phyloP scores from a whole-genome alignment of 2,329 filamentous ascomycete genomes.

The Ophioceras dolichostomum region DNA sequence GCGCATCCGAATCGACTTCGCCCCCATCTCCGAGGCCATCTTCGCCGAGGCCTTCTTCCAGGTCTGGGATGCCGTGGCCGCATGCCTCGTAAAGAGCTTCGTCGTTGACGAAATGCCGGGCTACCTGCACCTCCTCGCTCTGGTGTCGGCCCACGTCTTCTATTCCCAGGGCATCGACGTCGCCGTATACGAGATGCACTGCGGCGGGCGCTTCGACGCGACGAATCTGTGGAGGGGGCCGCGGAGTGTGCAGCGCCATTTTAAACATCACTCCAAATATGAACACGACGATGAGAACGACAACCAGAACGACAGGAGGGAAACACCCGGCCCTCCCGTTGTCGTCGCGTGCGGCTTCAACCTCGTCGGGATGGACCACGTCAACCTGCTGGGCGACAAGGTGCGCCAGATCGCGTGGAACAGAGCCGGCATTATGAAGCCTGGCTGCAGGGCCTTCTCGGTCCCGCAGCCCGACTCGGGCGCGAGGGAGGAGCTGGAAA shows the following conservation, averaged over 20 bases:
- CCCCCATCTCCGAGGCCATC: not conserved
- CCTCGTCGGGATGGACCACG: constrained; percentile 58
- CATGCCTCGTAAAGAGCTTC: not conserved
- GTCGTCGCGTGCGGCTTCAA: constrained; percentile 50
- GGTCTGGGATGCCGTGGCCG: not conserved
- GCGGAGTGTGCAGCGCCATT: no score
- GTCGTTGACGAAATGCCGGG: constrained; percentile 2
- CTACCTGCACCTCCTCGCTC: constrained; percentile 1
- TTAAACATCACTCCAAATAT: no score
- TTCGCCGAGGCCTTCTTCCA: constrained; percentile 2
- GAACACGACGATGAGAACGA: no score
- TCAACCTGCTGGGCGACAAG: constrained; percentile 47
- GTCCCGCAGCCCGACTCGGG: not conserved
- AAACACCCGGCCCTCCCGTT: no score
- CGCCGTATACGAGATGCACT: constrained; percentile 2
- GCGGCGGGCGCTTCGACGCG: constrained; percentile 41
- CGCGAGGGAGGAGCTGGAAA: constrained; percentile 8
- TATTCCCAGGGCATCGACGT: not conserved
- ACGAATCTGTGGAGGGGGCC: constrained; percentile 50
- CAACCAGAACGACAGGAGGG: no score
- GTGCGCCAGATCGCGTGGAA: constrained; percentile 60
- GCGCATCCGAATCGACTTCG: not conserved
- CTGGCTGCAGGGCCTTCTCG: constrained; percentile 41
- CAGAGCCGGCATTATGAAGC: constrained; percentile 59
- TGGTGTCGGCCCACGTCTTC: constrained; percentile 1